A percentile compares a stretch with the other conserved stretches of the same genome.
Evolutionary conservation across 768 basidiomycete genomes (phyloP).

Genomic region (Termitomyces sp.): DNA sequence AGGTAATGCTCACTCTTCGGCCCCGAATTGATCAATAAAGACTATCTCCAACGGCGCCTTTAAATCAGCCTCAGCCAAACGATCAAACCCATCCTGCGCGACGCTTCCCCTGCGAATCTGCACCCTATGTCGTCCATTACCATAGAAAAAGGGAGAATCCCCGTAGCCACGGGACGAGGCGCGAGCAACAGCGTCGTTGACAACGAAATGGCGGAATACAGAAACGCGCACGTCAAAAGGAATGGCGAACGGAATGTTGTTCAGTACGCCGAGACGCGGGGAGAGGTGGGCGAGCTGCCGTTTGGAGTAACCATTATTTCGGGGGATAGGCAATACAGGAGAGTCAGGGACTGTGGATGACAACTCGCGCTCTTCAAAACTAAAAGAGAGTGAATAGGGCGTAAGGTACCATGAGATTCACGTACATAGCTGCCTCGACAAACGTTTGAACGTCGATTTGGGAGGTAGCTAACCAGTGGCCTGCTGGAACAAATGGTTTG

Average conservation of each 20-base stretch:
- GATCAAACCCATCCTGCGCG: constrained; percentile 89
- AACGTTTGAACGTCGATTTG: constrained; percentile 53
- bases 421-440: constrained; percentile 82
- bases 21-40: constrained; percentile 89
- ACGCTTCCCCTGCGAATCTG: constrained; percentile 71
- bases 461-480: constrained; percentile 75
- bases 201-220: constrained; percentile 83
- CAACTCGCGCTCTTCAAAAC: constrained; percentile 62
- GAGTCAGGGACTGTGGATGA: constrained; percentile 18
- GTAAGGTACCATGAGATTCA: neutral
- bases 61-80: constrained; percentile 69
- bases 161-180: neutral
- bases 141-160: neutral
- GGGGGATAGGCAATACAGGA: neutral
- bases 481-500: constrained; percentile 72
- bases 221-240: constrained; percentile 89
- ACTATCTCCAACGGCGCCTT: constrained; percentile 82
- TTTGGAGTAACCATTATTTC: constrained; percentile 35
- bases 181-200: constrained; percentile 44
- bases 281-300: constrained; percentile 72
- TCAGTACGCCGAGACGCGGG: constrained; percentile 84
- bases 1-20: constrained; percentile 62
- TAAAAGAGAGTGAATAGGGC: constrained; percentile 18
- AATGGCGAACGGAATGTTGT: constrained; percentile 94
- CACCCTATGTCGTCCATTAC: constrained; percentile 28